Conservation (phyloP, 495 filamentous ascomycete species). For the Penicillium cinerascens region DNA sequence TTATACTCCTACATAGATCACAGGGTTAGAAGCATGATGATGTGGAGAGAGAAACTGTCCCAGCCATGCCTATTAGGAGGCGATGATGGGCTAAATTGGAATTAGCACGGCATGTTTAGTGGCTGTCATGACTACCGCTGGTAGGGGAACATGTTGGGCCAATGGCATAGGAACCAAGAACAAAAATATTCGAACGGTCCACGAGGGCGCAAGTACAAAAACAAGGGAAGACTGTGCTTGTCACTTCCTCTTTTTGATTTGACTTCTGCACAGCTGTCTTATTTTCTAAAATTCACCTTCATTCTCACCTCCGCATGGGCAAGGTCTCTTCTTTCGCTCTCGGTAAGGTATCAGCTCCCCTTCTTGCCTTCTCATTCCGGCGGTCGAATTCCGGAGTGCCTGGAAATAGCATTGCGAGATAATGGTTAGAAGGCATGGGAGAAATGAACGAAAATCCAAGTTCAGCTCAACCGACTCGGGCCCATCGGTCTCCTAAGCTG, state of each 20-base stretch:
- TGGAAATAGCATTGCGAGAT: not conserved
- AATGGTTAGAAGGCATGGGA: not conserved
- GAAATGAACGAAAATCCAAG: not conserved
- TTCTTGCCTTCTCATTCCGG: slow-evolving; percentile 10
- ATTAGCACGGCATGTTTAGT: no score
- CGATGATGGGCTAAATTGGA: no score
- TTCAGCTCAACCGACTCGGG: not conserved
- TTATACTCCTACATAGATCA: no score
- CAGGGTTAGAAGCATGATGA: no score
- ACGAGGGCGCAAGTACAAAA: slow-evolving; percentile 43
- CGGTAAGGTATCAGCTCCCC: slow-evolving; percentile 33
- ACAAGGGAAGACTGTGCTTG: slow-evolving; percentile 33
- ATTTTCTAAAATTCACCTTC: slow-evolving; percentile 22
- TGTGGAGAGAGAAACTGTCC: no score
- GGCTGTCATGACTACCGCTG: no score
- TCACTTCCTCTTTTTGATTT: slow-evolving; percentile 21
- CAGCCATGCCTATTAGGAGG: no score
- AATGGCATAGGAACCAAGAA: no score
- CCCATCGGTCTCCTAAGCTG: no score
- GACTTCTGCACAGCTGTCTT: slow-evolving; percentile 35
- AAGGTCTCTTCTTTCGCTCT: slow-evolving; percentile 43
- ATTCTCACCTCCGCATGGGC: slow-evolving; percentile 28
- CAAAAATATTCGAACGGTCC: no score
- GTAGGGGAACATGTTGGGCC: no score
- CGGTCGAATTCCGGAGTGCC: not conserved